Evolutionary conservation across 2,329 filamentous ascomycete species (phyloP), one percentile per base, ranked within the genome.

Genomic region (Fusarium sublunatum): DNA sequence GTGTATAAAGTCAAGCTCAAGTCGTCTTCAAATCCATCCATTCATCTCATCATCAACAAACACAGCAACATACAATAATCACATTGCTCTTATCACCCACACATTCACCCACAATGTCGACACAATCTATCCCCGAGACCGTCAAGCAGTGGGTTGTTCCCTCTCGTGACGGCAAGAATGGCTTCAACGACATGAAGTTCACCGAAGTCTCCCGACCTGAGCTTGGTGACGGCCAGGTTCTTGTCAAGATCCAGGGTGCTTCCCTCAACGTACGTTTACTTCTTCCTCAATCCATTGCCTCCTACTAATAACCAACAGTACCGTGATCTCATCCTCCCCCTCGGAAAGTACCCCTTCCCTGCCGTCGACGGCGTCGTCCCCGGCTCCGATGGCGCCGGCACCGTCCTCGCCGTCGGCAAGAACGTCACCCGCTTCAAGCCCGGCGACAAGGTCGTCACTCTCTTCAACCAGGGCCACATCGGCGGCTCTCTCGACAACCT

Each of bases 141-240:
- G 84, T 81, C 62, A 81, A 81, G 74, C 79, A 83, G 72, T 91
- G 88, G 88, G 78, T 74, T 29, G 73, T 90, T 39, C 75, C 77
- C 31, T 43, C 56, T 8, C 51, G 58, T 26, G 44, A 66, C 25
- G 81, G 81, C 64, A 77, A 64, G 3, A 73, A 81, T 36, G 82
- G 80, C 66, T 89, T 91, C 68, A 85, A 90, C 42, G 80, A 79
- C 38, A 80, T 92, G 35, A 75, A 81, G 68, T 83, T 85, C 67
- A 76, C 82, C 57, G 81, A 86, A 65, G 77, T 83, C 43, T 81
- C 81, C 1, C 70, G 91, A 3, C 87, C 88, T 12, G 76, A 86
- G 64, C 71, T 89, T 2, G 89, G 89, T 42, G 89, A 92, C 51
- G 84, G 85, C 60, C 87, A 93, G 25, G 89, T 92, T 6, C 81